phyloP scores from a whole-genome alignment of 2,329 filamentous ascomycete species.

The Stachybotrys chartarum region DNA sequence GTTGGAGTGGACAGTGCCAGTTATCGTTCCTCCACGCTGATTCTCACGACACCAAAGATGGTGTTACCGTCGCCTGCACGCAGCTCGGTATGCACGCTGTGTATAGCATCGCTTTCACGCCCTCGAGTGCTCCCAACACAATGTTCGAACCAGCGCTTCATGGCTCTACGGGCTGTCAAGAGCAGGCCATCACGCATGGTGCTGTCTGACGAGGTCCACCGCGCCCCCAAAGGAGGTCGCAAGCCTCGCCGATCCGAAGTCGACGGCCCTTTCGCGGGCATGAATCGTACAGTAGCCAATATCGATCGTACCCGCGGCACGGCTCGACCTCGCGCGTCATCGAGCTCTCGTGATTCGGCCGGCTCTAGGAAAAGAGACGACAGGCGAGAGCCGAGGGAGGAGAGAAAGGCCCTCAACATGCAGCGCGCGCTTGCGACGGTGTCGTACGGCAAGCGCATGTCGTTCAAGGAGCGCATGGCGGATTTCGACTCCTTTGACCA shows the following conservation, averaged over 20 bases:
- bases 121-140: conserved; percentile 14
- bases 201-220: conserved; percentile 45
- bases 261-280: conserved; percentile 46
- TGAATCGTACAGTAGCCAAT: conserved; percentile 47
- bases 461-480: conserved; percentile 48
- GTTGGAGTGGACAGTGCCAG: too few relatives aligned
- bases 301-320: conserved; percentile 17
- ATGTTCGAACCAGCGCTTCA: conserved; percentile 27
- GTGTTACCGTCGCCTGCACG: conserved; percentile 12
- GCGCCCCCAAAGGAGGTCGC: conserved; percentile 23
- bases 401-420: conserved; percentile 84
- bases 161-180: conserved; percentile 22
- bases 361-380: conserved; percentile 17
- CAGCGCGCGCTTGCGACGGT: conserved; percentile 71
- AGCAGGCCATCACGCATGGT: conserved; percentile 49
- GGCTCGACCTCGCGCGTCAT: conserved; percentile 5
- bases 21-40: too few relatives aligned
- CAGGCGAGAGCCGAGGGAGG: conserved; percentile 26
- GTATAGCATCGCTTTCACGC: conserved; percentile 2
- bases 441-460: conserved; percentile 60
- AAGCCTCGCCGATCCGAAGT: conserved; percentile 28
- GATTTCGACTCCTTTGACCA: conserved; percentile 73
- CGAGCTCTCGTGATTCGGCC: background rate
- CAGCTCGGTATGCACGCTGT: conserved; percentile 16
- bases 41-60: conserved; percentile 3